These are phyloP conservation scores for Colletotrichum magnum DNA, from an alignment of 2,329 filamentous ascomycete species.

Conservation along the genomic window DNA sequence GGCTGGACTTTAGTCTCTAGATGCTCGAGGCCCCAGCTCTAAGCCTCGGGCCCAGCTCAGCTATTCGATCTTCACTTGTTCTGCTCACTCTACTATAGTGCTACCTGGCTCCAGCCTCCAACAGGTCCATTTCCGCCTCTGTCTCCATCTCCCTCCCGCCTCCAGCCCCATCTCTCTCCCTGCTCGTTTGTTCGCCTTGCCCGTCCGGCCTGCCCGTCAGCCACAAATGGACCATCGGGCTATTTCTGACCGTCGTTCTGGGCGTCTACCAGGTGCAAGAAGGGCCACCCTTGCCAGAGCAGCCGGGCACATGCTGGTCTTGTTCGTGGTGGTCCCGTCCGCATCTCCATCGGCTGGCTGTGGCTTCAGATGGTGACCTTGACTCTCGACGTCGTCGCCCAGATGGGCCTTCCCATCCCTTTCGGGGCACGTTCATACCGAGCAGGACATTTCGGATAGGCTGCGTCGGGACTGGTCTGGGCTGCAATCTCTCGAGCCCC, in stretches of 20 bases:
- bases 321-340: not conserved
- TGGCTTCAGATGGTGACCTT: not conserved
- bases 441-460: conserved; percentile 4
- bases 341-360: not conserved
- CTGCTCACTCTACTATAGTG: too few relatives aligned
- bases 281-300: conserved; percentile 10
- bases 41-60: too few relatives aligned
- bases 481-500: not conserved
- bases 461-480: not conserved
- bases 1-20: not conserved
- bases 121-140: conserved; percentile 23
- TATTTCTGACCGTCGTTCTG: conserved; percentile 3
- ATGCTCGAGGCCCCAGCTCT: not conserved
- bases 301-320: conserved; percentile 20
- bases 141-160: conserved; percentile 13
- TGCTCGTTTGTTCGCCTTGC: conserved; percentile 30
- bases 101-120: too few relatives aligned
- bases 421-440: conserved; percentile 6
- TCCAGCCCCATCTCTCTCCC: conserved; percentile 9
- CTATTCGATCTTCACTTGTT: too few relatives aligned
- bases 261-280: not conserved
- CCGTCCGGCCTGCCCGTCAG: conserved; percentile 32
- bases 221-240: conserved; percentile 6
- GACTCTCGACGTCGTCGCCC: conserved; percentile 6
- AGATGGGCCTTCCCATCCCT: conserved; percentile 4